These are phyloP conservation scores for Mycosarcoma maydis DNA, from an alignment of 1,284 basidiomycete genomes.

Conservation along the genomic window DNA sequence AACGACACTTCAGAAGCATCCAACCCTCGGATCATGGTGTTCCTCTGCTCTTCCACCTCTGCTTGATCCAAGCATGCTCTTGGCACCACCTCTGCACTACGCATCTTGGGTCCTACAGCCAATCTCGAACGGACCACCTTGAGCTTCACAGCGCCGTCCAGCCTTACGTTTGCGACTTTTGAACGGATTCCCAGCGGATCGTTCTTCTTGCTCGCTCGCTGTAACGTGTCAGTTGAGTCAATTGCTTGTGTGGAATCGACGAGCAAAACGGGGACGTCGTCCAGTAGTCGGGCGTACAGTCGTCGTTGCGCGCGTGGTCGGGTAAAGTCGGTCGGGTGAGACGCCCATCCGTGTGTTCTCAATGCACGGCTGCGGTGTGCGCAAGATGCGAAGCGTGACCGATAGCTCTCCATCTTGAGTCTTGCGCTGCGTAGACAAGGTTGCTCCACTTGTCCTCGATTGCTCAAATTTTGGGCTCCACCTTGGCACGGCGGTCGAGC, in stretches of 20 bases:
- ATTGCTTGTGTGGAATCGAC: too few relatives aligned
- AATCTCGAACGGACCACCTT: constrained; percentile 14
- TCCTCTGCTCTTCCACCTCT: background rate
- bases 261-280: constrained; percentile 13
- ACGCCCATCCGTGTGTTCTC: constrained; percentile 25
- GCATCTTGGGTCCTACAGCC: constrained; percentile 5
- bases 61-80: too few relatives aligned
- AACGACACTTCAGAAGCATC: background rate
- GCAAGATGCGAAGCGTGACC: constrained; percentile 2
- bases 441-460: too few relatives aligned
- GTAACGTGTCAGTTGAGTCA: too few relatives aligned
- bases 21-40: too few relatives aligned
- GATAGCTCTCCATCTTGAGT: background rate
- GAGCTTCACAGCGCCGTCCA: background rate
- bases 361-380: constrained; percentile 7
- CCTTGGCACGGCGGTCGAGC: constrained; percentile 5
- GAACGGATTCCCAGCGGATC: constrained; percentile 19
- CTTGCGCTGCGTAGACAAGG: constrained; percentile 2
- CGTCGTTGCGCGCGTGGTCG: constrained; percentile 8
- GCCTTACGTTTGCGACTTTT: background rate
- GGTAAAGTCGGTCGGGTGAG: constrained; percentile 22
- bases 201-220: too few relatives aligned
- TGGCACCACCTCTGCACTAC: background rate
- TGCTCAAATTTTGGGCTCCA: too few relatives aligned
- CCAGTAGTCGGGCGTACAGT: constrained; percentile 17